These are phyloP conservation scores for Phanerochaete sordida DNA, from an alignment of 768 basidiomycete genomes.

Conservation along the genomic window DNA sequence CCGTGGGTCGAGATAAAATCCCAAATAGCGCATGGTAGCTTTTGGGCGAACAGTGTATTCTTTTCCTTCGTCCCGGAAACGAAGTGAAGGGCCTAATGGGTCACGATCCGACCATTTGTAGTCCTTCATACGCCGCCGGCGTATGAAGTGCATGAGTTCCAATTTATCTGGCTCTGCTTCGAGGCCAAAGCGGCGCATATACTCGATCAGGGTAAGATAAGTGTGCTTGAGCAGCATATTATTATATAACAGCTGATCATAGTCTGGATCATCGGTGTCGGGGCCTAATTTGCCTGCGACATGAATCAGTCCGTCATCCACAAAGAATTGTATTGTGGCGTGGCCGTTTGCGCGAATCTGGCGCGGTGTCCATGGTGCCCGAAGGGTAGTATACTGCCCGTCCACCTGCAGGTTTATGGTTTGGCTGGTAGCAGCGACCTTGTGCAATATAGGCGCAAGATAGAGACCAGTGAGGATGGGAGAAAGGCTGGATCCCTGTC, in stretches of 20 bases:
- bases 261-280: neutral
- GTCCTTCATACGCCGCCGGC: neutral
- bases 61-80: conserved; percentile 6
- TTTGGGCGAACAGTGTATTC: neutral
- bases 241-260: conserved; percentile 1
- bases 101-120: neutral
- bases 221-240: neutral
- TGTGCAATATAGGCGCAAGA: conserved; percentile 8
- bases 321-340: conserved; percentile 9
- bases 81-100: neutral
- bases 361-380: too few relatives aligned
- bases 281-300: neutral
- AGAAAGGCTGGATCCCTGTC: conserved; percentile 16
- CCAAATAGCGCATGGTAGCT: conserved; percentile 10
- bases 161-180: conserved; percentile 10
- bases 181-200: conserved; percentile 12
- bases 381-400: too few relatives aligned
- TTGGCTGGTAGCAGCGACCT: neutral
- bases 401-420: too few relatives aligned
- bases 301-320: conserved; percentile 15
- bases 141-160: conserved; percentile 20
- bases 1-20: conserved; percentile 16
- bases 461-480: conserved; percentile 14
- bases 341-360: too few relatives aligned
- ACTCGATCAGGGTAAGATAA: neutral